A percentile compares a stretch with the other conserved stretches of the same genome.
These are phyloP conservation scores for Bruguiera gymnorhiza DNA, from an alignment of 345 rosid species.

Conservation along the genomic window DNA sequence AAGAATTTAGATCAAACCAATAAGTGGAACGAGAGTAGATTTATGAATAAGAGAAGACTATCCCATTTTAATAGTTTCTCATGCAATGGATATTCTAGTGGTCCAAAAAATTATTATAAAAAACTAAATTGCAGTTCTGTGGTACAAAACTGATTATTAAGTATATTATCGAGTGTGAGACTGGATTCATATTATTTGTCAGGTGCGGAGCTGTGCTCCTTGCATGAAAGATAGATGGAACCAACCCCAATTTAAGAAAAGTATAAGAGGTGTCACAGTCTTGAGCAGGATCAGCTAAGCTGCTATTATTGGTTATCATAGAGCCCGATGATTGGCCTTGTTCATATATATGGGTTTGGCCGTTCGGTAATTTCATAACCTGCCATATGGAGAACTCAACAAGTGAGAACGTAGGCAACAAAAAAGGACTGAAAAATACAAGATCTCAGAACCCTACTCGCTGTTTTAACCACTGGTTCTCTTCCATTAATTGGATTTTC, in stretches of 20 bases:
- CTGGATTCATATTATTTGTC: too few relatives aligned
- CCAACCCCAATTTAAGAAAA: constrained; percentile 38
- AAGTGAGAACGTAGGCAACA: not conserved
- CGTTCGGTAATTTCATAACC: not conserved
- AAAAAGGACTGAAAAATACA: not conserved
- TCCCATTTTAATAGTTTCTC: too few relatives aligned
- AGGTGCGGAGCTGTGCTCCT: too few relatives aligned
- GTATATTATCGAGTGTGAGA: too few relatives aligned
- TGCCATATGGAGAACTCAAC: constrained; percentile 1
- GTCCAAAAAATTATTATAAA: too few relatives aligned
- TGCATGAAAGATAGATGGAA: not conserved
- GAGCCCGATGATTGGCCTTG: constrained; percentile 22
- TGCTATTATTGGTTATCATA: constrained; percentile 8
- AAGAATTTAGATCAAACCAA: too few relatives aligned
- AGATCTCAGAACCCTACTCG: constrained; percentile 7
- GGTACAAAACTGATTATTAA: too few relatives aligned
- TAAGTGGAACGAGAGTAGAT: too few relatives aligned
- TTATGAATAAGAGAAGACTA: too few relatives aligned
- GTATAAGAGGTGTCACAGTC: constrained; percentile 13
- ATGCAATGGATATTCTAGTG: too few relatives aligned
- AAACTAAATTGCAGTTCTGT: too few relatives aligned
- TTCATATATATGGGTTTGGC: not conserved
- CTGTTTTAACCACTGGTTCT: constrained; percentile 30
- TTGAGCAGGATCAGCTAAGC: constrained; percentile 18
- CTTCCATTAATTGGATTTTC: constrained; percentile 28